These are phyloP conservation scores for Rhodotorula sp. DNA, from an alignment of 1,284 basidiomycete genomes.

Conservation along the genomic window DNA sequence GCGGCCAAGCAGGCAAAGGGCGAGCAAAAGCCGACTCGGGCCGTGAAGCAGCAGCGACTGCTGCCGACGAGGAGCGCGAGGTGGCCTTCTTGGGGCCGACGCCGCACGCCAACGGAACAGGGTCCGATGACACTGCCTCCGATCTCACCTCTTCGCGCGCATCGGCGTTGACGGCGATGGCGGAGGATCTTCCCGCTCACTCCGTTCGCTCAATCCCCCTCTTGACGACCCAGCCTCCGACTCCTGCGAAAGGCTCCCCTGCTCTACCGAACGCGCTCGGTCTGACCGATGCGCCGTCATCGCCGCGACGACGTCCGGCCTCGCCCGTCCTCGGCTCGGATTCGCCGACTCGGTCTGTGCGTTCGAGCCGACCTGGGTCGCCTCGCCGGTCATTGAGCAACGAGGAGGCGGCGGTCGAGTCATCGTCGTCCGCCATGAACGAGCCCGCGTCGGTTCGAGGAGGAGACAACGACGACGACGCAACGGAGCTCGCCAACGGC, in stretches of 20 bases:
- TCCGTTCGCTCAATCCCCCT: conserved; percentile 7
- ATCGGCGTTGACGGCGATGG: background rate
- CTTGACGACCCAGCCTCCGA: conserved; percentile 33
- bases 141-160: no score
- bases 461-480: background rate
- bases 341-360: background rate
- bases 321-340: background rate
- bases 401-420: background rate
- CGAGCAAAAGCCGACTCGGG: background rate
- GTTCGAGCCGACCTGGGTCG: background rate
- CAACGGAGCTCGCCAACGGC: background rate
- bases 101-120: background rate
- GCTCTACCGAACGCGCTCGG: background rate
- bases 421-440: background rate
- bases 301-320: no score
- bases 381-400: background rate
- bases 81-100: conserved; percentile 12
- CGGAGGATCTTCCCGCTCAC: background rate
- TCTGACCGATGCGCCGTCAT: background rate
- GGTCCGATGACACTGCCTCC: no score
- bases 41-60: background rate
- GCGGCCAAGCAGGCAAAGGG: background rate
- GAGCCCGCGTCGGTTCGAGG: background rate
- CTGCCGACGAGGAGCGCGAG: conserved; percentile 3
- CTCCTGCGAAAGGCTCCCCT: conserved; percentile 21